Evolutionary conservation across 1,139 yeast genomes (phyloP).

Genomic region (Candida pseudoviswanathii): DNA sequence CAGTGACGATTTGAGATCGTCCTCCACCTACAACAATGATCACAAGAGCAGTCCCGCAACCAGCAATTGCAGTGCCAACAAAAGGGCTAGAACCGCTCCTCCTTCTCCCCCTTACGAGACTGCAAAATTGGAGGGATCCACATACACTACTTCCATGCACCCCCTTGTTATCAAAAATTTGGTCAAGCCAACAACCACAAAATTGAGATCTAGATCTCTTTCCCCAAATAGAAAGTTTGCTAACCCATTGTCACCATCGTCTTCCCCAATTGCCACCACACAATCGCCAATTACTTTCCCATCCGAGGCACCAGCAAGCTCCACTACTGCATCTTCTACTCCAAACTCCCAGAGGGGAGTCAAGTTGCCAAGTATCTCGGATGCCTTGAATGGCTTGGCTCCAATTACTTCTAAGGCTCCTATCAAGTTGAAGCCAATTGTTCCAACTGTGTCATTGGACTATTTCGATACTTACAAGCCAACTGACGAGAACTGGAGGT

Average conservation of each 20-base stretch:
- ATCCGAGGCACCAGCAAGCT: constrained; percentile 4
- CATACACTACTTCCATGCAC: constrained; percentile 5
- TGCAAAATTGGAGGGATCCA: background rate
- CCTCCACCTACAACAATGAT: background rate
- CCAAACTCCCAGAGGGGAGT: constrained; percentile 2
- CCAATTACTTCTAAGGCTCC: constrained; percentile 29
- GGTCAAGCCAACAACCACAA: constrained; percentile 6
- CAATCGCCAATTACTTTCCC: constrained; percentile 24
- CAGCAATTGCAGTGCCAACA: constrained; percentile 19
- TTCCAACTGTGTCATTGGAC: constrained; percentile 49
- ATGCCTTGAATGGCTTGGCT: constrained; percentile 31
- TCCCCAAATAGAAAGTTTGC: constrained; percentile 32
- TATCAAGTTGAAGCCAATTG: constrained; percentile 33
- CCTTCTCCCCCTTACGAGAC: constrained; percentile 42
- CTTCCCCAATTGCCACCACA: constrained; percentile 30
- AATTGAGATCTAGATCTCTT: constrained; percentile 34
- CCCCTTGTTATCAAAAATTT: constrained; percentile 9
- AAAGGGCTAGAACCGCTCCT: constrained; percentile 55
- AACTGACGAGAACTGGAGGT: constrained; percentile 51
- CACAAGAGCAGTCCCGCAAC: background rate
- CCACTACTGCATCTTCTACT: background rate
- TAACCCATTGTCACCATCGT: constrained; percentile 34
- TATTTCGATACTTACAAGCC: constrained; percentile 53
- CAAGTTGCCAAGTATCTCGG: constrained; percentile 44
- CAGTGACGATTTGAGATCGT: constrained; percentile 21